Evolutionary conservation across 148 eudicot genomes (phyloP).

Genomic region (Vaccinium myrtillus): DNA sequence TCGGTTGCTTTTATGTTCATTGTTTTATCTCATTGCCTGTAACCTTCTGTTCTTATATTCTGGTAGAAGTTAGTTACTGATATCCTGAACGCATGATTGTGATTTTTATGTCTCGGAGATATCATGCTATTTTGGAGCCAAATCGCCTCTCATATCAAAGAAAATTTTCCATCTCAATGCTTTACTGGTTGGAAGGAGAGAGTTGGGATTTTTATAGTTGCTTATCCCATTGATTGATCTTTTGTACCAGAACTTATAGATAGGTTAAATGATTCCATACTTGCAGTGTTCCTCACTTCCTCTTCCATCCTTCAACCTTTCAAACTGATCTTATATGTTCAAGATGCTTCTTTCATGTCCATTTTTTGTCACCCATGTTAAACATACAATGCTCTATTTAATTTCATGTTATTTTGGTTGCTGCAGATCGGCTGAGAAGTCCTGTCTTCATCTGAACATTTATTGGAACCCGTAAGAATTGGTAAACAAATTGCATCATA

Average conservation of each 20-base stretch:
- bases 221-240: background rate
- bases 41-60: background rate
- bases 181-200: background rate
- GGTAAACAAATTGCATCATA: constrained; percentile 10
- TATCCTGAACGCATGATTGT: background rate
- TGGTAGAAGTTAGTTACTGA: background rate
- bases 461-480: constrained; percentile 1
- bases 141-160: background rate
- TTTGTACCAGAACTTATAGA: background rate
- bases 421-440: constrained; percentile 35
- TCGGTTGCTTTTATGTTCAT: background rate
- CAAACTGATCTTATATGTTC: background rate
- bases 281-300: background rate
- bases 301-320: background rate
- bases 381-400: background rate
- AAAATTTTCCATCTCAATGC: background rate
- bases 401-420: constrained; percentile 2
- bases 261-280: background rate
- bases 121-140: background rate
- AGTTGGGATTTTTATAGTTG: background rate
- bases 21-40: background rate
- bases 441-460: background rate
- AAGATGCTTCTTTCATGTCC: background rate
- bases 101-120: background rate
- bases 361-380: background rate